Evolutionary conservation across 1,284 basidiomycete genomes (phyloP).

Genomic region (Tilletia horrida): DNA sequence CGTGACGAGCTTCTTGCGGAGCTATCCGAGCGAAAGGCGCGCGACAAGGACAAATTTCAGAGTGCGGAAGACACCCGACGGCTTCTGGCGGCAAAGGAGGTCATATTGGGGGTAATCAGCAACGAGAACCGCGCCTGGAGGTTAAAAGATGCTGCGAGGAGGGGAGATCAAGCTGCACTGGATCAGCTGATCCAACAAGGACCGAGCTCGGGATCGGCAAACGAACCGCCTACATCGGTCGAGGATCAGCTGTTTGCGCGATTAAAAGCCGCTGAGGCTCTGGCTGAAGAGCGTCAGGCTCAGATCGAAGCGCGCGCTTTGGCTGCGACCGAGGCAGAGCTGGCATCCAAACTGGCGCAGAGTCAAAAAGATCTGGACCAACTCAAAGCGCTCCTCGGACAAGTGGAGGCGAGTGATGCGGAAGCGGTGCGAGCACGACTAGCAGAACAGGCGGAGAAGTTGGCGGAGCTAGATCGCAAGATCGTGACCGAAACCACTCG

Average conservation of each 20-base stretch:
- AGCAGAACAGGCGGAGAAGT: not conserved
- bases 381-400: not conserved
- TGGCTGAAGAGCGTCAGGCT: not conserved
- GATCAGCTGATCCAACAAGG: not conserved
- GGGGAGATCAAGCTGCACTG: not conserved
- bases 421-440: not conserved
- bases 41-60: slow-evolving; percentile 45
- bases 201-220: not conserved
- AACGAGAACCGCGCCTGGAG: slow-evolving; percentile 71
- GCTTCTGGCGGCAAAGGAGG: slow-evolving; percentile 59
- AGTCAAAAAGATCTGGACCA: not conserved
- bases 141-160: slow-evolving; percentile 69
- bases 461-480: not conserved
- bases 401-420: not conserved
- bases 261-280: not conserved
- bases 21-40: slow-evolving; percentile 42
- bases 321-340: slow-evolving; percentile 5
- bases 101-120: slow-evolving; percentile 70
- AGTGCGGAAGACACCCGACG: slow-evolving; percentile 52
- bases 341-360: not conserved
- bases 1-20: slow-evolving; percentile 40
- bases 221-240: slow-evolving; percentile 4
- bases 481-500: not conserved
- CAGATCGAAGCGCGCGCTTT: not conserved
- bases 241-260: slow-evolving; percentile 14